phyloP scores from a whole-genome alignment of 257 asterid species.

The Jasminum sambac region DNA sequence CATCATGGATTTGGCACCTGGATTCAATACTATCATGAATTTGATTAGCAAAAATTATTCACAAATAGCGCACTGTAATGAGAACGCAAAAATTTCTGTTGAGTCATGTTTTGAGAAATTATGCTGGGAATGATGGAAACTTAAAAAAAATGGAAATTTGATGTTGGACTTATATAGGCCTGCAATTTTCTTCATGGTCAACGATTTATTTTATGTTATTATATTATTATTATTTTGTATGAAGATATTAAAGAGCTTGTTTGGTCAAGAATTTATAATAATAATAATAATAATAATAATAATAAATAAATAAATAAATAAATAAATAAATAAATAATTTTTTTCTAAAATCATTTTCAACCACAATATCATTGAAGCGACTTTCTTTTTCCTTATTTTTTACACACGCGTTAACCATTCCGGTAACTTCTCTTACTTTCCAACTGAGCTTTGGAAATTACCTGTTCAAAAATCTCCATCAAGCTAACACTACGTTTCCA shows the following conservation, averaged over 20 bases:
- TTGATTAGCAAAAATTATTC: not conserved
- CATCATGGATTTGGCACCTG: conserved; percentile 4
- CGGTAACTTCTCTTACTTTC: too few species aligned
- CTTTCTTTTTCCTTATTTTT: too few species aligned
- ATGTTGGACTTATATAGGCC: conserved; percentile 13
- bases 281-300: too few species aligned
- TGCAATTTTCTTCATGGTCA: conserved; percentile 12
- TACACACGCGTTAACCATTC: too few species aligned
- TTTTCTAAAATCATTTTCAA: too few species aligned
- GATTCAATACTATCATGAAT: conserved; percentile 11
- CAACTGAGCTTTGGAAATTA: too few species aligned
- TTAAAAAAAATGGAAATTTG: not conserved
- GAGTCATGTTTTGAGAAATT: not conserved
- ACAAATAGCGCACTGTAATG: not conserved
- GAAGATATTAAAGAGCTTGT: not conserved
- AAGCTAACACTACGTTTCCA: not conserved
- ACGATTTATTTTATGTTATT: conserved; percentile 7
- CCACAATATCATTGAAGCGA: too few species aligned
- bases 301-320: too few species aligned
- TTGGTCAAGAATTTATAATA: too few species aligned
- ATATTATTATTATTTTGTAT: not conserved
- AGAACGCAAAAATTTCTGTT: not conserved
- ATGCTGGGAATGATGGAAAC: not conserved
- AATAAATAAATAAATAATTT: too few species aligned
- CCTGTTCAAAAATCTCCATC: too few species aligned